These are phyloP conservation scores for Tylopilus felleus DNA, from an alignment of 768 basidiomycete species.

Conservation along the genomic window DNA sequence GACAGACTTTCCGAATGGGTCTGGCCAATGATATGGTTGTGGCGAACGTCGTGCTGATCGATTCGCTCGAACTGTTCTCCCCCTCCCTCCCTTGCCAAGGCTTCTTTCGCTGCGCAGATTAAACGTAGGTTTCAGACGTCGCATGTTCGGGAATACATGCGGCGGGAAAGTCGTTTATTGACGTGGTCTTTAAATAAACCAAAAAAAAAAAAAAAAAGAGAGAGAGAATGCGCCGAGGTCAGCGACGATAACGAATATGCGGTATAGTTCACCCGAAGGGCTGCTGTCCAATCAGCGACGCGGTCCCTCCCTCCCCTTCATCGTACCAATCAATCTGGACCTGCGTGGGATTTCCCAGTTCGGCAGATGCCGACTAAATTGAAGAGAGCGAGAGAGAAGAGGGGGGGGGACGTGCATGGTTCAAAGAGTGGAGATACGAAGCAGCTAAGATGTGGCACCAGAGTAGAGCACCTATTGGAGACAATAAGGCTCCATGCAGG, in stretches of 20 bases:
- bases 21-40: neutral
- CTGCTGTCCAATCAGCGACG: constrained; percentile 12
- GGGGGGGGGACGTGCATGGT: neutral
- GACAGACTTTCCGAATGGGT: constrained; percentile 23
- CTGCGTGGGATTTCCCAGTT: constrained; percentile 23
- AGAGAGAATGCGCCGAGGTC: neutral
- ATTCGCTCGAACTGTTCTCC: constrained; percentile 7
- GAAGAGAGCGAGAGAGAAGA: neutral
- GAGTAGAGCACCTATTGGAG: constrained; percentile 6
- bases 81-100: too few species aligned
- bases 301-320: neutral
- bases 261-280: constrained; percentile 9
- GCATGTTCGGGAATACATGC: constrained; percentile 4
- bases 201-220: neutral
- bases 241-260: neutral
- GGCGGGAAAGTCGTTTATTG: constrained; percentile 1
- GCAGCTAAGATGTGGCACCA: constrained; percentile 9
- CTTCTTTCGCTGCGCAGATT: neutral
- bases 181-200: neutral
- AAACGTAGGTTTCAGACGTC: constrained; percentile 15
- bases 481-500: constrained; percentile 12
- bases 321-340: constrained; percentile 24
- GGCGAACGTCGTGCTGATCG: constrained; percentile 11
- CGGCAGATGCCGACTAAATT: constrained; percentile 32
- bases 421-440: constrained; percentile 25